phyloP scores from a whole-genome alignment of 2,329 filamentous ascomycete species.

The Diaporthe sp. region DNA sequence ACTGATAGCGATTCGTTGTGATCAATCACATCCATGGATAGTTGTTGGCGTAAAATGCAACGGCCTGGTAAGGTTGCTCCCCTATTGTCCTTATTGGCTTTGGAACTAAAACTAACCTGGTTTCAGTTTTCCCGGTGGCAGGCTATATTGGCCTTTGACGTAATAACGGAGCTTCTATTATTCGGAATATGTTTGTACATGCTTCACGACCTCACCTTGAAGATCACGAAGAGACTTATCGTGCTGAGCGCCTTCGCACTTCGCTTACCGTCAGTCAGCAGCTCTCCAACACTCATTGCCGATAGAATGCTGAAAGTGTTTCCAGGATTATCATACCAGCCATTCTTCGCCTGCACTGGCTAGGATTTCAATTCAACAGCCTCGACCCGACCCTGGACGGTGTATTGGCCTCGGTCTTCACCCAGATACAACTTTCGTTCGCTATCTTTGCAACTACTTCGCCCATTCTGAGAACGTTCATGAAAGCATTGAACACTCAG shows the following conservation, averaged over 20 bases:
- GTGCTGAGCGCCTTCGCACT: slow-evolving; percentile 57
- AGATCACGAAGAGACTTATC: slow-evolving; percentile 52
- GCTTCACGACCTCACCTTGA: slow-evolving; percentile 56
- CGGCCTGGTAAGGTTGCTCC: slow-evolving; percentile 48
- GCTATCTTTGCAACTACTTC: slow-evolving; percentile 57
- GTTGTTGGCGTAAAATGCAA: slow-evolving; percentile 49
- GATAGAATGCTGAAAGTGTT: slow-evolving; percentile 5
- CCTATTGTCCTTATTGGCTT: neutral
- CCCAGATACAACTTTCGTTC: slow-evolving; percentile 57
- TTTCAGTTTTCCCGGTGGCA: slow-evolving; percentile 55
- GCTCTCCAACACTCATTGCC: neutral
- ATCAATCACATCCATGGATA: slow-evolving; percentile 54
- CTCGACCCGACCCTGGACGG: slow-evolving; percentile 54
- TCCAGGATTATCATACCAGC: slow-evolving; percentile 56
- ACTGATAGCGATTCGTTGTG: slow-evolving; percentile 57
- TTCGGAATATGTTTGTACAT: slow-evolving; percentile 54
- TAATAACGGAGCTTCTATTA: slow-evolving; percentile 55
- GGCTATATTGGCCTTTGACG: slow-evolving; percentile 55
- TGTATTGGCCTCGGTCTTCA: slow-evolving; percentile 52
- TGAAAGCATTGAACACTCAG: slow-evolving; percentile 52
- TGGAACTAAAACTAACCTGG: neutral
- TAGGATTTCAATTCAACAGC: slow-evolving; percentile 50
- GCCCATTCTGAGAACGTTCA: slow-evolving; percentile 60
- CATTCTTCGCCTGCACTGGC: slow-evolving; percentile 54
- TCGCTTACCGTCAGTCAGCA: slow-evolving; percentile 54